Evolutionary conservation across 1,139 yeast genomes (phyloP), one percentile per base, ranked within the genome.

Genomic region (Komagataea norvegica): DNA sequence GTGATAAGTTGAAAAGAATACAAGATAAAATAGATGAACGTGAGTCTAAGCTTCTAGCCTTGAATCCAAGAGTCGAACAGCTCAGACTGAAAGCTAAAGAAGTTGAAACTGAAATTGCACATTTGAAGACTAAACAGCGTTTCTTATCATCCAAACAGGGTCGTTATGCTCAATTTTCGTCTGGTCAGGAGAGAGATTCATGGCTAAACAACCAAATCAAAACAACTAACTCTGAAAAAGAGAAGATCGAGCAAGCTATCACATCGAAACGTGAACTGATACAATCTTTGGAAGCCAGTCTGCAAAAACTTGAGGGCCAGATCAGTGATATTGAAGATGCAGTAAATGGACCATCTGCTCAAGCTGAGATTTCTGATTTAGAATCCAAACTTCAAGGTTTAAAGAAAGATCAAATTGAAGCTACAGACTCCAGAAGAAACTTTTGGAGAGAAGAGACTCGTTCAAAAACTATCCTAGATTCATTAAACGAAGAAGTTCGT

Each of bases 391-490:
- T 70, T 5, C 38, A 56, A 6, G 53, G 53, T 0, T 48, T 72
- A 22, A 78, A 70, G 49, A 41, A 55, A 7, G 54, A 65, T 19
- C 67, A 75, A 20, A 59, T 64, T n/a, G 61, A 55, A 5, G 64
- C 77, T 22, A 68, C 74, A 13, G 96, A 89, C 53, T 68, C 74
- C 43, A 72, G 94, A 49, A 86, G 85, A 54, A 62, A 62, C 11
- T 60, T 81, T 13, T 87, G 96, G 96, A 76, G 96, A 55, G 79
- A 80, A 25, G 95, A 86, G 53, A 77, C 83, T 39, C 75, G 74
- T 47, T 59, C 72, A 25, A 74, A 72, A 44, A 72, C 82, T 24
- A 63, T 78, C 10, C 54, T 69, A 14, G 80, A 75, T 29, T 73
- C 85, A 1, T 60, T 79, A 15, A 63, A 65, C 13, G 74, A 73